phyloP scores from a whole-genome alignment of 306 rosid species.

The Ormosia emarginata region DNA sequence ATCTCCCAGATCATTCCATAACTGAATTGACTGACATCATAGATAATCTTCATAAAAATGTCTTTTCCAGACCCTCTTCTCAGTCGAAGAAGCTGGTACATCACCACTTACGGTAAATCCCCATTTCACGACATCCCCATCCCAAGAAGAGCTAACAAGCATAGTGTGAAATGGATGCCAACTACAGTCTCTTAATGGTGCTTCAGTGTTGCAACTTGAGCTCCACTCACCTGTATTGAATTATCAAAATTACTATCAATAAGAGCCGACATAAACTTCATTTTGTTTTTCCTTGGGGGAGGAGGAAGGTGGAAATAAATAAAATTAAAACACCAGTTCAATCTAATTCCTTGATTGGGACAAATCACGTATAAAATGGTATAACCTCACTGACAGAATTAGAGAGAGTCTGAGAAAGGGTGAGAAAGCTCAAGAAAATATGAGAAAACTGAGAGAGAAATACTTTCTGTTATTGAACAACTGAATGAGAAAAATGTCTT shows the following conservation, averaged over 20 bases:
- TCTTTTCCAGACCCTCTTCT: slow-evolving; percentile 40
- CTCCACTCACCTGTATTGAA: slow-evolving; percentile 67
- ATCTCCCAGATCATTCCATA: slow-evolving; percentile 5
- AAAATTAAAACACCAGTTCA: neutral
- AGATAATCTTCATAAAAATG: slow-evolving; percentile 23
- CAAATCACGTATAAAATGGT: too few species aligned
- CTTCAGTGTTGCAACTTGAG: slow-evolving; percentile 76
- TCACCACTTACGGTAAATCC: slow-evolving; percentile 57
- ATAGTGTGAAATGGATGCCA: slow-evolving; percentile 86
- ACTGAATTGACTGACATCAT: neutral
- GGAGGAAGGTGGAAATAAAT: neutral
- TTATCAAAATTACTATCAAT: neutral
- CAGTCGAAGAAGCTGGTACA: slow-evolving; percentile 25
- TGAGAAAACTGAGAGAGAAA: too few species aligned
- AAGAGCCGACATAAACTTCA: neutral
- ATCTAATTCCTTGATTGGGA: too few species aligned
- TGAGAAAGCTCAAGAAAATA: too few species aligned
- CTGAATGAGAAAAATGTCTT: too few species aligned
- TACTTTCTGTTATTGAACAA: too few species aligned
- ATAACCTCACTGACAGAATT: too few species aligned
- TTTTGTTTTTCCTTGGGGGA: neutral
- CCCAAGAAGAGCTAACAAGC: slow-evolving; percentile 96
- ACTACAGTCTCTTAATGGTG: slow-evolving; percentile 94
- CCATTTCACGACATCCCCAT: slow-evolving; percentile 88
- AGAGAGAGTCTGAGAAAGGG: too few species aligned